Evolutionary conservation across 345 rosid species (phyloP).

Genomic region (Salix exigua): DNA sequence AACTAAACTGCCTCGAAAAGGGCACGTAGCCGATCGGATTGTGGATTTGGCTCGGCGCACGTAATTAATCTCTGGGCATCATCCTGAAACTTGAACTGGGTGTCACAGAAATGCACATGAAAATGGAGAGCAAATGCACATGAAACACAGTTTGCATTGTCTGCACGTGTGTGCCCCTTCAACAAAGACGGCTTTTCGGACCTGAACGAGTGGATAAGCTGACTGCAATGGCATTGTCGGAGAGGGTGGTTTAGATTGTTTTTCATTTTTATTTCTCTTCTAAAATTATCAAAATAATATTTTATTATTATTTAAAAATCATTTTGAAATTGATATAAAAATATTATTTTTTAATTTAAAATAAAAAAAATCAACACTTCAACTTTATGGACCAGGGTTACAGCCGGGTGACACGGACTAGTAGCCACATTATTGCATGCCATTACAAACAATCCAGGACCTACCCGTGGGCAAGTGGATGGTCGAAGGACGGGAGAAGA

Average conservation of each 20-base stretch:
- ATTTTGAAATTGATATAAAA: no score
- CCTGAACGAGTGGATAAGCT: background rate
- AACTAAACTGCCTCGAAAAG: background rate
- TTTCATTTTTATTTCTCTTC: no score
- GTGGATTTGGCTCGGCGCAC: background rate
- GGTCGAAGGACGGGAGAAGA: no score
- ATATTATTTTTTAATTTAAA: no score
- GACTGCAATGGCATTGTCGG: no score
- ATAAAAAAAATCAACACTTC: background rate
- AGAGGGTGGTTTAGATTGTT: no score
- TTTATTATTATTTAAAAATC: no score
- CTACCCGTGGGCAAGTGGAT: background rate
- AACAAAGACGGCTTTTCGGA: background rate
- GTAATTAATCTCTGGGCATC: background rate
- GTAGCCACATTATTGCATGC: background rate
- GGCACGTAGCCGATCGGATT: background rate
- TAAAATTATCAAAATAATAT: no score
- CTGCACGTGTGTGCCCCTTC: no score
- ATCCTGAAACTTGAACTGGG: no score
- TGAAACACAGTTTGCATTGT: background rate
- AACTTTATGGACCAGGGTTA: background rate
- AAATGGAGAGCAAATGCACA: background rate
- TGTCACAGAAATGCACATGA: no score
- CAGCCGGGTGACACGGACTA: background rate
- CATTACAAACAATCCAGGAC: background rate